Evolutionary conservation across 2,329 filamentous ascomycete species (phyloP).

Genomic region (Ilyonectria destructans): DNA sequence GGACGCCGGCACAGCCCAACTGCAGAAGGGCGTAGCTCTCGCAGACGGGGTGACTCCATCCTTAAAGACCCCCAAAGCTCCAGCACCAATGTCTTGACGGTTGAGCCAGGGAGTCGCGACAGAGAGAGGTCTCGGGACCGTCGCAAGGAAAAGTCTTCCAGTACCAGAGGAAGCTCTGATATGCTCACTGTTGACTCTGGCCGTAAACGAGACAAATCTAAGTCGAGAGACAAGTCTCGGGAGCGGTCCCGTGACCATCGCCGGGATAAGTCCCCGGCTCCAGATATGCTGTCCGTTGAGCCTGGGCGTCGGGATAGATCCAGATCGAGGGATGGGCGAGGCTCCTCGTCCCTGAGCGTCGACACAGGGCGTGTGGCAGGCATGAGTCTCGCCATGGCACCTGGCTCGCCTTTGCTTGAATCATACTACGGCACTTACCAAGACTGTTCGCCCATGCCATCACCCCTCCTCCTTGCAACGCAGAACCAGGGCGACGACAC

Average conservation of each 20-base stretch:
- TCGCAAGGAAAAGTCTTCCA: conserved; percentile 49
- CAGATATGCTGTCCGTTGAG: conserved; percentile 34
- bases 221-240: conserved; percentile 40
- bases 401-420: conserved; percentile 89
- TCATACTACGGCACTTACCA: conserved; percentile 96
- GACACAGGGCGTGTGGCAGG: conserved; percentile 60
- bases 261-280: conserved; percentile 45
- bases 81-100: conserved; percentile 59
- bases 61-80: conserved; percentile 58
- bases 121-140: conserved; percentile 55
- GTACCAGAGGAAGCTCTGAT: conserved; percentile 42
- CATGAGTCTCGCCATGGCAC: conserved; percentile 71
- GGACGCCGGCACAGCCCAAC: conserved; percentile 33
- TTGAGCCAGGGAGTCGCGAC: conserved; percentile 58
- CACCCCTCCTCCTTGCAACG: conserved; percentile 76
- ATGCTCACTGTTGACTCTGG: conserved; percentile 42
- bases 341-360: conserved; percentile 65
- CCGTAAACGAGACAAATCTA: conserved; percentile 44
- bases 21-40: conserved; percentile 40
- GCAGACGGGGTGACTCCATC: conserved; percentile 42
- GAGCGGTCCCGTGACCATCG: conserved; percentile 43
- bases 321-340: conserved; percentile 40
- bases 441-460: conserved; percentile 94
- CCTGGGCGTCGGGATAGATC: conserved; percentile 41
- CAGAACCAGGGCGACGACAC: conserved; percentile 66